phyloP scores from a whole-genome alignment of 306 rosid species.

The Calophaca sinica region DNA sequence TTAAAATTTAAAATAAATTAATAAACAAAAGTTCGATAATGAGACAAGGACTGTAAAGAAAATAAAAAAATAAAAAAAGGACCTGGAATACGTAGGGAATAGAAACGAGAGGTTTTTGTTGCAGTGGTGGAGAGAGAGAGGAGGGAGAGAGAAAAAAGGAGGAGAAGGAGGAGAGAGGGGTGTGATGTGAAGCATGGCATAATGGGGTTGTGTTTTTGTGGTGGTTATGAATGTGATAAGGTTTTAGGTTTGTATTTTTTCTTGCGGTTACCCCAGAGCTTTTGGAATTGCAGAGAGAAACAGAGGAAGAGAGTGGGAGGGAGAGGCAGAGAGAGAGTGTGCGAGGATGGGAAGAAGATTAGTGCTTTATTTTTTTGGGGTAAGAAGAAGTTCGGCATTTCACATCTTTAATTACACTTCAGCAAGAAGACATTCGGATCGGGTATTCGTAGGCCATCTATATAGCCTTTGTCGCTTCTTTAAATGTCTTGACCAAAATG shows the following conservation, averaged over 20 bases:
- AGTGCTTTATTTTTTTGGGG: not conserved
- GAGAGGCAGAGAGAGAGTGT: constrained; percentile 2
- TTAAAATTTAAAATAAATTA: not conserved
- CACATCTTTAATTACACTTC: not conserved
- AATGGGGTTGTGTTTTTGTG: not conserved
- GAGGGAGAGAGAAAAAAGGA: constrained; percentile 1
- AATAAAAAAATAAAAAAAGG: not conserved
- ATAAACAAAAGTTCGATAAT: not conserved
- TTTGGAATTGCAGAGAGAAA: constrained; percentile 37
- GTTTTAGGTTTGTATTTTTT: constrained; percentile 39
- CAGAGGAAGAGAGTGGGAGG: constrained; percentile 47
- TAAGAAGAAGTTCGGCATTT: not conserved
- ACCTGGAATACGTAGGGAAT: constrained; percentile 50
- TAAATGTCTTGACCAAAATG: not conserved
- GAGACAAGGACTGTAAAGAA: not conserved
- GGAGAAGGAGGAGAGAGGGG: constrained; percentile 42
- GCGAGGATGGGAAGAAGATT: constrained; percentile 22
- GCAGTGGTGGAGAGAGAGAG: constrained; percentile 41
- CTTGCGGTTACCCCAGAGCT: constrained; percentile 46
- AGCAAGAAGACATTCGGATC: not conserved
- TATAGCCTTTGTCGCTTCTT: constrained; percentile 4
- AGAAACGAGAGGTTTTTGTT: constrained; percentile 38
- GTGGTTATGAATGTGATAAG: not conserved
- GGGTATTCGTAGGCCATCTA: not conserved
- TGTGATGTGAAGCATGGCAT: constrained; percentile 54